Conservation (phyloP, 2,329 filamentous ascomycete species). For the Aspergillus thermomutatus region DNA sequence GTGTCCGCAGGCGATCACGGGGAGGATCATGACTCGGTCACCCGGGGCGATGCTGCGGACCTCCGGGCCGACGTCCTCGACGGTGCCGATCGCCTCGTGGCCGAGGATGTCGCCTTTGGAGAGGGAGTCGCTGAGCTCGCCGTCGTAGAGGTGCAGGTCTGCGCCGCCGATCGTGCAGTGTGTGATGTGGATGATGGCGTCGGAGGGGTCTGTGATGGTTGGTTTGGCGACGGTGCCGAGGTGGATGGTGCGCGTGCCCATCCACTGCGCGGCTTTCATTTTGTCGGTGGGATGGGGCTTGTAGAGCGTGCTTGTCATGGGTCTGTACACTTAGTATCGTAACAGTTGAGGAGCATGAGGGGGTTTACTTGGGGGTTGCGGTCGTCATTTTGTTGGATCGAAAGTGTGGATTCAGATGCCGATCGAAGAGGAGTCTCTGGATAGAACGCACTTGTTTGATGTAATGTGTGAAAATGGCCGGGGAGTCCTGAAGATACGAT, state of each 20-base stretch:
- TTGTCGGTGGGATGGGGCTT: conserved; percentile 25
- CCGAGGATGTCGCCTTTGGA: conserved; percentile 27
- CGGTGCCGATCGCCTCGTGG: conserved; percentile 29
- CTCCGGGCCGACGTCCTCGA: conserved; percentile 24
- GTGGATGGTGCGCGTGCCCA: conserved; percentile 27
- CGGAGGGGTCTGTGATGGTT: conserved; percentile 28
- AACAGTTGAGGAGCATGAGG: no score
- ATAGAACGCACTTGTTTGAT: background rate
- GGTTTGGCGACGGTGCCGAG: conserved; percentile 33
- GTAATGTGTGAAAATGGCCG: background rate
- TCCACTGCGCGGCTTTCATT: conserved; percentile 31
- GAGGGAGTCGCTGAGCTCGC: conserved; percentile 27
- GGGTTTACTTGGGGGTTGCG: background rate
- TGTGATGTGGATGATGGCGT: conserved; percentile 33
- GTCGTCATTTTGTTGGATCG: background rate
- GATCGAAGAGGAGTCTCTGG: background rate
- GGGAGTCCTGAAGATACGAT: background rate
- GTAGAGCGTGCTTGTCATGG: background rate
- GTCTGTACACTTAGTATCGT: background rate
- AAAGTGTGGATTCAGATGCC: no score
- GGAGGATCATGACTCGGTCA: conserved; percentile 30
- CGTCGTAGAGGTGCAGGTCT: conserved; percentile 32
- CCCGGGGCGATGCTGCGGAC: conserved; percentile 21
- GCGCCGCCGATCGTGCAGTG: conserved; percentile 33
- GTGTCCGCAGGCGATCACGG: conserved; percentile 28